phyloP scores from a whole-genome alignment of 805 yeast genomes.

The Ogataea ramenticola region DNA sequence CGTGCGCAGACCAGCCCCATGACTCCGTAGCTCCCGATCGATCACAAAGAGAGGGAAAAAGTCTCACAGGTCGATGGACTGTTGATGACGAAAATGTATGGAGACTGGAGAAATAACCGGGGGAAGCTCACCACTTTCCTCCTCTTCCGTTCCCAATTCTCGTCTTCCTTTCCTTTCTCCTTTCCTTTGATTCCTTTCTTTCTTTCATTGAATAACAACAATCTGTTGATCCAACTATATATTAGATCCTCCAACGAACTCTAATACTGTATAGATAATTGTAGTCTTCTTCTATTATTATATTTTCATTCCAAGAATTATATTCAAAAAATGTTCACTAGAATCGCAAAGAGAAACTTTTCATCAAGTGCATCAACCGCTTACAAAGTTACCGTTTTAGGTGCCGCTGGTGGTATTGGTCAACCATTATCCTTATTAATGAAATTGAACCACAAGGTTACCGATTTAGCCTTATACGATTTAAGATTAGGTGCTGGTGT shows the following conservation, averaged over 20 bases:
- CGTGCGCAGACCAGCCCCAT: no score
- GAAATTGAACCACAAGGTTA: conserved; percentile 83
- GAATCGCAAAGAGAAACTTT: conserved; percentile 44
- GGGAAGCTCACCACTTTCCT: not conserved
- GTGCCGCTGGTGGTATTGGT: conserved; percentile 95
- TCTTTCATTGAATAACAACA: not conserved
- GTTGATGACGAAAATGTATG: no score
- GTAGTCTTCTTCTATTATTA: not conserved
- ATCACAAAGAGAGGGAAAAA: no score
- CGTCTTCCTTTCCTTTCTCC: not conserved
- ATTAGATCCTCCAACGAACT: no score
- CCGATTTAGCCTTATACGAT: conserved; percentile 81
- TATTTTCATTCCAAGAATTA: not conserved
- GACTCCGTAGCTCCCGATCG: no score
- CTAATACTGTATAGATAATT: no score
- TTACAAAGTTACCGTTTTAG: conserved; percentile 74
- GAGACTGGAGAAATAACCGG: no score
- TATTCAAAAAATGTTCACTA: conserved; percentile 49
- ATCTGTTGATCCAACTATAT: no score
- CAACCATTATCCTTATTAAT: conserved; percentile 78
- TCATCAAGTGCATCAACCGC: conserved; percentile 59
- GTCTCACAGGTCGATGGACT: not conserved
- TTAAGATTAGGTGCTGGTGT: conserved; percentile 93
- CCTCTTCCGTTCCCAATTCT: not conserved
- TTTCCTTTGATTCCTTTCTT: not conserved